Base-by-base conservation (phyloP, 805 yeast species). In the Wickerhamiella slavikovae region DNA sequence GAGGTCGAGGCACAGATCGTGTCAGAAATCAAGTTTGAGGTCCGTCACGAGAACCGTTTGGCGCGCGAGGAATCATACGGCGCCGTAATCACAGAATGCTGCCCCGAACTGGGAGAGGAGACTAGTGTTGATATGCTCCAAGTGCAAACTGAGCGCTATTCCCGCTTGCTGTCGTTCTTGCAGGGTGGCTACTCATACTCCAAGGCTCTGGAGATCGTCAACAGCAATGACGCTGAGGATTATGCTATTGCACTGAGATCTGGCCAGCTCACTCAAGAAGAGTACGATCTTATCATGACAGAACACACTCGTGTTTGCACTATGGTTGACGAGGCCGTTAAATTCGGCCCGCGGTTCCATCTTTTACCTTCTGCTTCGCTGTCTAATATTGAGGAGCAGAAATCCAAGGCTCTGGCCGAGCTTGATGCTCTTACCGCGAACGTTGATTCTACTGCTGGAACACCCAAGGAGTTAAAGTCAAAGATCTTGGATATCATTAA, bases 131-230 rank as follows among this genome's bases (percentile, higher is more conserved):
- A 40, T 4, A 57, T 55, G 27, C 21, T 42, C 12, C 41, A 37
- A 0, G 25, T 55, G 15, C 69, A 66, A n/a, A 52, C 66, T 3
- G 45, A 52, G 21, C 68, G 89, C 47, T 53, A 78, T 25, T 45
- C 62, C 4, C 52, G 57, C 25, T 54, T 75, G 29, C 66, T 64
- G 36, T 65, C 65, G 30, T 64, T 59, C 36, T 41, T 71, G 31
- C 60, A 60, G 38, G 68, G 68, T 37, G 91, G 85, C n/a, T 58
- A 64, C 37, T 26, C 60, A 0, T 33, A 59, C 13, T 52, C 49
- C 13, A 80, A 70, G 33, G 72, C 92, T 2, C 61, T 61, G 39
- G 56, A 54, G 25, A 68, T 70, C 35, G 60, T 78, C 1, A 68
- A 73, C 14, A 60, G 53, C 41, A 63, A 66, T 40, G 48, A 44